Conservation (phyloP, 768 basidiomycete genomes). For the Kwoniella mangroviensis region DNA sequence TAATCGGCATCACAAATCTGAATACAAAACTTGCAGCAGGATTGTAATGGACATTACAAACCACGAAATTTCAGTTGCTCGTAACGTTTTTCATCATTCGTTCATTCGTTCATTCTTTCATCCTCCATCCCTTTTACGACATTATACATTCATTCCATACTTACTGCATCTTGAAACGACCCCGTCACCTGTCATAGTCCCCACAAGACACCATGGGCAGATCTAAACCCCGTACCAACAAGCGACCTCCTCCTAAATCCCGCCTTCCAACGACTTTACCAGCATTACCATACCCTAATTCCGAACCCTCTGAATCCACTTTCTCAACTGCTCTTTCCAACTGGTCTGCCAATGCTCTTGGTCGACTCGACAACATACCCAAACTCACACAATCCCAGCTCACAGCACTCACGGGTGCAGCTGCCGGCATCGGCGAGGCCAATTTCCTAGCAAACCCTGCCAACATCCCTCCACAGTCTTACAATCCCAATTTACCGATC, state of each 20-base stretch:
- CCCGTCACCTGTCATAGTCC: not conserved
- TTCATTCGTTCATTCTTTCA: slow-evolving; percentile 1
- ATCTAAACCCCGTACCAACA: slow-evolving; percentile 44
- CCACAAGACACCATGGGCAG: slow-evolving; percentile 13
- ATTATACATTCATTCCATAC: not conserved
- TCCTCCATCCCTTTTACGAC: not conserved
- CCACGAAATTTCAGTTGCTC: not conserved
- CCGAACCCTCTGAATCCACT: slow-evolving; percentile 32
- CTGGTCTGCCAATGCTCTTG: slow-evolving; percentile 44
- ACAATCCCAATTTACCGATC: slow-evolving; percentile 35
- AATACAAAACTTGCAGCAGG: not conserved
- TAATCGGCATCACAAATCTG: not conserved
- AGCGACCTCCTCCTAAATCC: slow-evolving; percentile 44
- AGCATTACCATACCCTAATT: slow-evolving; percentile 9
- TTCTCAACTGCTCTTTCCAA: slow-evolving; percentile 36
- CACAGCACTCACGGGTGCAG: slow-evolving; percentile 44
- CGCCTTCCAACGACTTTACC: slow-evolving; percentile 14
- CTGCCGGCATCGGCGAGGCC: slow-evolving; percentile 37
- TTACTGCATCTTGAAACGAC: not conserved
- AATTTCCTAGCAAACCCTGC: slow-evolving; percentile 20
- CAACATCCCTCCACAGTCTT: slow-evolving; percentile 16
- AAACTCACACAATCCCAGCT: slow-evolving; percentile 44
- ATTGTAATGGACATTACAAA: not conserved
- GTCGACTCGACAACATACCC: slow-evolving; percentile 38
- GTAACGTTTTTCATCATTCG: slow-evolving; percentile 2